Evolutionary conservation across 257 asterid species (phyloP), one percentile per base, ranked within the genome.

Genomic region (Solanum ahanhuiri): DNA sequence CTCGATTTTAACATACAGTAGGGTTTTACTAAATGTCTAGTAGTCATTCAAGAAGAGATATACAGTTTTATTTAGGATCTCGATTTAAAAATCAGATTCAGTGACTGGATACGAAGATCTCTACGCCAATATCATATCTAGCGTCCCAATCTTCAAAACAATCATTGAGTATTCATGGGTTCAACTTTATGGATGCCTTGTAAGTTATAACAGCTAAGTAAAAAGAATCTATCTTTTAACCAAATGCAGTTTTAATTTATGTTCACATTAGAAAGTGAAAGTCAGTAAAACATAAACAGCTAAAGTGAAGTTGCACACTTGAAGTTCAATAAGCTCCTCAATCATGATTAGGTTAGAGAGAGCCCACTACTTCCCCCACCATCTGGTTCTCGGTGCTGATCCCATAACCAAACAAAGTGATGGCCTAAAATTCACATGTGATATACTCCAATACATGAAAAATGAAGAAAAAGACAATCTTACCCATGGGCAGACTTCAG

Each of bases 401-500:
- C 58, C 39, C 63, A 77, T 77, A 35, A 79, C 66, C 84, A 79
- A 48, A 45, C 39, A 45, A 79, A 45, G 41, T 79, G 28, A 79
- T 28, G 51, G n/a, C 39, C 67, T 45, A 30, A 11, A 25, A 48
- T 28, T 79, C 67, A 45, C 84, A 9, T 9, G 28, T 48, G 28
- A 45, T 4, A 79, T 45, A 28, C 43, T 28, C 67, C 28, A 28
- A 79, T 79, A 45, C 66, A 79, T 28, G 39, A 30, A 45, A 48
- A 17, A 30, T 48, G 66, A 79, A 30, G 34, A 79, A 79, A 28
- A 17, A 28, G 28, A 28, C 28, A 66, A 84, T 88, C 94, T 93
- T 90, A 96, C 99, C 98, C 99, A 96, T 37, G 94, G 98, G 81
- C 89, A 93, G 77, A 18, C 58, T 63, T 84, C 81, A 45, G 98